phyloP scores from a whole-genome alignment of 306 rosid genomes.

The Sicyos edulis region DNA sequence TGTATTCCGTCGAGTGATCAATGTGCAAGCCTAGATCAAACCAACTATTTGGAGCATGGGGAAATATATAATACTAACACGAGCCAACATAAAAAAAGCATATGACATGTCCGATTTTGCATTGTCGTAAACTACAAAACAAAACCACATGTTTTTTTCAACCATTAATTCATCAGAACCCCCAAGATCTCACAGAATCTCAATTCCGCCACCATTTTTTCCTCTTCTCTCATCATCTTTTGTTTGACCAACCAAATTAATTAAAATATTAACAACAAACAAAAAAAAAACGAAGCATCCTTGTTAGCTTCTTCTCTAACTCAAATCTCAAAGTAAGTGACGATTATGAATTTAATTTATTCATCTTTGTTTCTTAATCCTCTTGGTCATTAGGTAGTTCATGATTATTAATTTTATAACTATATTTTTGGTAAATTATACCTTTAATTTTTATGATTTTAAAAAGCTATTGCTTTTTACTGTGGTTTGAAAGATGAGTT shows the following conservation, averaged over 20 bases:
- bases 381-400: background rate
- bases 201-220: background rate
- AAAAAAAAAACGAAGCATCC: background rate
- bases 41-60: too few species aligned
- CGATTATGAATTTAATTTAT: too few species aligned
- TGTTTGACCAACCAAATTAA: background rate
- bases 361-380: too few species aligned
- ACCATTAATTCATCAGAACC: background rate
- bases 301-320: constrained; percentile 4
- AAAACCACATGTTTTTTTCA: background rate
- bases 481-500: too few species aligned
- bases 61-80: too few species aligned
- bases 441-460: too few species aligned
- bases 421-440: too few species aligned
- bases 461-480: too few species aligned
- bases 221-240: background rate
- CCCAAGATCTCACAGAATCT: background rate
- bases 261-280: background rate
- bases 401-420: too few species aligned
- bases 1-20: too few species aligned
- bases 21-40: too few species aligned
- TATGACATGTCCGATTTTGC: constrained; percentile 1
- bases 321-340: too few species aligned
- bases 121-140: background rate
- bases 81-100: background rate